Base-by-base conservation (phyloP, 352 stramenopile genomes). In the Saprolegnia parasitica region DNA sequence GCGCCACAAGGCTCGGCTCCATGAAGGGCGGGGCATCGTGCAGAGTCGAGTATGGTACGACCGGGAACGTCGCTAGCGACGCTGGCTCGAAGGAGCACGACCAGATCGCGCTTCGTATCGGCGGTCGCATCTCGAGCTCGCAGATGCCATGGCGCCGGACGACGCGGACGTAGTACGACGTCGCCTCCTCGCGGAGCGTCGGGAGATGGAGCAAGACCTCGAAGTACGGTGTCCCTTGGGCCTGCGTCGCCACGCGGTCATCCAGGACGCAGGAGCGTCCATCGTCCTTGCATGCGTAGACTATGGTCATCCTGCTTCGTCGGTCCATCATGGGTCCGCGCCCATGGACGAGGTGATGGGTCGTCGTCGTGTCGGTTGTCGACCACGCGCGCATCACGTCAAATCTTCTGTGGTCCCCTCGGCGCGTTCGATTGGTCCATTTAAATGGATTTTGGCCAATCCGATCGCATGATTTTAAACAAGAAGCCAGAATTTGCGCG, bases 341-440 rank as follows among this genome's bases (percentile, higher is more conserved):
- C 8, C 58, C 58, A 39, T 67, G 50, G 11, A 67, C 37, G 20
- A 67, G 40, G 26, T 39, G 58, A 21, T 67, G 26, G 35, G 40
- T 49, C 40, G 24, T 55, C 40, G 6, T 18, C 15, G 20, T 26
- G 5, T 21, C 45, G 37, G 11, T 40, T 21, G 37, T 26, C 23
- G 11, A 8, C 20, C 56, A 32, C 56, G 16, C 35, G n/a, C 47
- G 35, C 20, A 42, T 29, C 39, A 52, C 26, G 0, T 24, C 23
- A 65, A 52, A 32, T 65, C 24, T 65, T 37, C 37, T n/a, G 20
- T n/a, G 4, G n/a, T 11, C 11, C 5, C 2, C 3, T 1, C 21
- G 8, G 24, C 20, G 4, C 16, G 1, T 67, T 23, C 37, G 24
- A 67, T 67, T 67, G 58, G 58, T 1, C 15, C n/a, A 40, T 67